Base-by-base conservation (phyloP, 108 stramenopile genomes). In the Licmophora abbreviata region DNA sequence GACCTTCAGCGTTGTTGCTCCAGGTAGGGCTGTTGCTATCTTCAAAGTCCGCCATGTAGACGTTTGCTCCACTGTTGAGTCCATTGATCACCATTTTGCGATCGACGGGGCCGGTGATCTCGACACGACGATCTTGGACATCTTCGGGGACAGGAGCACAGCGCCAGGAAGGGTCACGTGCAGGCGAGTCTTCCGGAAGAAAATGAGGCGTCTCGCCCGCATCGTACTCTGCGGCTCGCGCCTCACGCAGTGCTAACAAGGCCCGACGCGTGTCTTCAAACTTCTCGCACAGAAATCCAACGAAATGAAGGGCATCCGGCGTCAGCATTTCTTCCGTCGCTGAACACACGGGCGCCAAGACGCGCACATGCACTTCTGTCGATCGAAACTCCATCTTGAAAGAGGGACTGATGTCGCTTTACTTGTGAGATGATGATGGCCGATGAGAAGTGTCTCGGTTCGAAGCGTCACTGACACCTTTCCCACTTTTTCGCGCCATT, bases 41-140 rank as follows among this genome's bases (percentile, higher is more conserved):
- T 70, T 96, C 95, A 74, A 94, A 93, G 65, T 96, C 95, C 27
- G 85, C 91, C 91, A 92, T 88, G 78, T 88, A 88, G 23, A 80
- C 75, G 31, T 67, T 80, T 35, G 94, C 92, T 33, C 95, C 95
- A 41, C 70, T 72, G 69, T 96, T 96, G 54, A 96, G 66, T 0
- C 91, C 95, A 68, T 96, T 96, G 63, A 94, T 94, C 15, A 96
- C 87, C 95, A 96, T 96, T 69, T 94, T 93, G 1, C 86, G 76
- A 54, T 83, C 81, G 25, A 85, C 88, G 27, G 82, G 89, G 35
- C 93, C 93, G 2, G 93, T 95, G 46, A 95, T 95, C 67, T 95
- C 93, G 20, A 95, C 91, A 15, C 93, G 77, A 29, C 93, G 77
- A 56, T 94, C 93, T 46, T 63, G 41, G 11, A 94, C 63, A 63